Base-by-base conservation (phyloP, 106 monocot genomes). In the Allium sativum region DNA sequence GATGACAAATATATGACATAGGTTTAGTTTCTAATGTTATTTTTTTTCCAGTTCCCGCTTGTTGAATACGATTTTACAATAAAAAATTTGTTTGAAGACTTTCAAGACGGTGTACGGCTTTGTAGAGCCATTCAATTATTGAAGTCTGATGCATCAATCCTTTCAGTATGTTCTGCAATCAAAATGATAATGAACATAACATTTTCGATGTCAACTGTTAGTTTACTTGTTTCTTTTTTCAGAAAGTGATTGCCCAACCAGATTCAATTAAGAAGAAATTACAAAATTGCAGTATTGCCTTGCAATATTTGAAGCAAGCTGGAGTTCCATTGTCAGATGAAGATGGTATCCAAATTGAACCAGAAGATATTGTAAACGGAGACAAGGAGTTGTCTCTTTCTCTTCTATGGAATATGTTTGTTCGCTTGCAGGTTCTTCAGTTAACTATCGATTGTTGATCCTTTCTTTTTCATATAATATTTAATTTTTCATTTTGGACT, bases 41-140 rank as follows among this genome's bases (percentile, higher is more conserved):
- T 53, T 40, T 13, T 21, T 65, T 60, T 64, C 19, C 74, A 85
- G 85, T 45, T 21, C 12, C 43, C 75, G 2, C 68, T 85, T 44
- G 48, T 67, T 55, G 85, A 85, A 21, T 81, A 73, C 56, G 54
- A 81, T 14, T 85, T 81, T 69, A 77, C 55, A 14, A 48, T 85
- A 0, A 46, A 51, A 71, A 81, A 73, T 55, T 21, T 85, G 73
- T 85, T 78, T 78, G 68, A 81, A 48, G 81, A 85, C 67, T 31
- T 85, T 72, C 81, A 81, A 72, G 78, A 85, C 81, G 85, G 85
- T 46, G 53, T 85, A 70, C 43, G 74, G 59, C 81, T 85, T 12
- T 81, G 74, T 59, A 78, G 85, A 69, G 57, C 72, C 40, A 65
- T 78, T 67, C 85, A 85, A 67, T 81, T 85, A 43, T 78, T 85